Base-by-base conservation (phyloP, 306 rosid species). In the Cicer chorassanicum region DNA sequence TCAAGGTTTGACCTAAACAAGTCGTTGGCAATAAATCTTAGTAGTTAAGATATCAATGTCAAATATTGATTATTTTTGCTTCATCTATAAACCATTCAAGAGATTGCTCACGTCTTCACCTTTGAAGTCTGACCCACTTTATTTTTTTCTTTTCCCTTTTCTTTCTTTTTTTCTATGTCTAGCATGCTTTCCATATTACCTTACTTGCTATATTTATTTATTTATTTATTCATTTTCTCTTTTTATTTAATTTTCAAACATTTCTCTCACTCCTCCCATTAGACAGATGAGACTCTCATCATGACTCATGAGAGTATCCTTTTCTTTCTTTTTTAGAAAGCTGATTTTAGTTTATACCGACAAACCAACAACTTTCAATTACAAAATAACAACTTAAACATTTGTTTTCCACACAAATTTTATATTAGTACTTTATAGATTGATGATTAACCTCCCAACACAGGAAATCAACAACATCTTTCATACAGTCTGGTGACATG, bases 361-460 rank as follows among this genome's bases (percentile, higher is more conserved):
- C 13, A 34, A 62, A n/a, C 10, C 44, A 34, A 38, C 24, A 38
- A 62, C 18, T 29, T 59, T 34, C 43, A 60, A 12, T 29, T 13
- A 34, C 9, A 36, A 36, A 34, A 38, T 7, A 61, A 36, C 44
- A 61, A 61, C 67, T 36, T 36, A 12, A 61, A 61, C 67, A 38
- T 61, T 18, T 61, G 19, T 36, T 13, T n/a, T 61, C 19, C 67
- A 3, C 62, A 44, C 43, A 11, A 43, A 43, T 51, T 61, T 24
- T 42, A 68, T 29, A 43, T 11, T 46, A 8, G 68, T 53, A 55
- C 39, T 56, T 79, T 42, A 54, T 8, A 10, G 16, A 57, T 4
- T n/a, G 60, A 70, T 51, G 39, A 15, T 16, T 42, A 78, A 38
- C 48, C 77, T 49, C 59, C 66, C 5, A 67, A 67, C 71, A 38